Base-by-base conservation (phyloP, 805 yeast genomes). In the Nakazawaea anatomiae region DNA sequence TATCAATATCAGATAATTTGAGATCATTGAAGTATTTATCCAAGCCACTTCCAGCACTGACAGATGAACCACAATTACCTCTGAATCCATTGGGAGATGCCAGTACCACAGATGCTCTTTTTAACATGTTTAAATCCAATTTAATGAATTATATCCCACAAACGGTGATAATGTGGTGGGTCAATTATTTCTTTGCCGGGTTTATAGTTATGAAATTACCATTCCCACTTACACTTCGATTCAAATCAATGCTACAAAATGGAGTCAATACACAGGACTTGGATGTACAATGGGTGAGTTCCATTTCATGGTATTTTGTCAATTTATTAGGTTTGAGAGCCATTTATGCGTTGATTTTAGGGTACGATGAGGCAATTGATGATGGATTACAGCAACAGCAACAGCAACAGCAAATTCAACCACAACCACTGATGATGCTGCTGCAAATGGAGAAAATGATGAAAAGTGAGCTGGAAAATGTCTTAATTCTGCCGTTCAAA, bases 81-180 rank as follows among this genome's bases (percentile, higher is more conserved):
- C 65, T 72, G 12, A 84, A 85, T 55, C 89, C 92, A 18, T 74
- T 89, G 44, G 67, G 80, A 1, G 96, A 89, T 59, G 85, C 95
- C 3, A 72, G 74, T 45, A 74, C 85, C 30, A 76, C 84, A 54
- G 96, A 90, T 51, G 80, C 83, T 27, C 70, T 94, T 75, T 74
- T 84, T 73, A 77, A 75, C 45, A 83, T 88, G 84, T 78, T 90
- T 52, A 89, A 89, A 63, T 84, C 85, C 7, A 91, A 89, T 62
- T 70, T 89, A 56, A 84, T 91, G 62, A 88, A 82, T 67, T 88
- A 84, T 63, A 79, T 90, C 18, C 97, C 98, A 1, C 98, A 94
- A 69, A 89, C 97, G 0, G 66, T 91, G 39, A 86, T 91, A 56
- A 91, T 94, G 97, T 89, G 90, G 61, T 94, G 97, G 96, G 92